Percentiles rank a stretch among this genome's conserved stretches.
These are phyloP conservation scores for Podaxis carcinomalis DNA, from an alignment of 768 basidiomycete genomes.

Conservation along the genomic window DNA sequence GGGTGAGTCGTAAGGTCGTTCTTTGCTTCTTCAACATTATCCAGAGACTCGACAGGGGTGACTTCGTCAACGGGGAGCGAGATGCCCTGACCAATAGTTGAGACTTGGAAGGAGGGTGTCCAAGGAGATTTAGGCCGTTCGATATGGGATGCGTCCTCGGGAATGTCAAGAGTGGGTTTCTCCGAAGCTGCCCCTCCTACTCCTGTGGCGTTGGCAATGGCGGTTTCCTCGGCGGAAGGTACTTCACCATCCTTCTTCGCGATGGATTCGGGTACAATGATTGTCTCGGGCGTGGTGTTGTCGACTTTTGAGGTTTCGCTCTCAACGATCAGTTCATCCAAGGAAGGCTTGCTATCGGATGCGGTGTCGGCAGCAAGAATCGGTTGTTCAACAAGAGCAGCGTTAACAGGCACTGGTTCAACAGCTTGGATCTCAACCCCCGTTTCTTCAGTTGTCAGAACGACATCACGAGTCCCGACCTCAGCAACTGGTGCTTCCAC, in stretches of 20 bases:
- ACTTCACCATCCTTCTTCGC: not conserved
- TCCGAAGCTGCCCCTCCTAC: not conserved
- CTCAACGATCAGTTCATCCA: not conserved
- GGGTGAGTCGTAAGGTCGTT: not conserved
- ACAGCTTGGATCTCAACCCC: not conserved
- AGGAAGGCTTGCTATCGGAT: not conserved
- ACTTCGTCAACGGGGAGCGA: slow-evolving; percentile 18
- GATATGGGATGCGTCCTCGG: slow-evolving; percentile 6
- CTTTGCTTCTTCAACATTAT: slow-evolving; percentile 1
- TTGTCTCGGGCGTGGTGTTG: slow-evolving; percentile 10
- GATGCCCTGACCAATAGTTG: slow-evolving; percentile 29
- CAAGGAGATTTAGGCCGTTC: slow-evolving; percentile 48
- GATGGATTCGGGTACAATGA: slow-evolving; percentile 1
- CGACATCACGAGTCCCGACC: not conserved
- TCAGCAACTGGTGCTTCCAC: not conserved
- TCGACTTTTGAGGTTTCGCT: slow-evolving; percentile 1
- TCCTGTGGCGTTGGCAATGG: not conserved
- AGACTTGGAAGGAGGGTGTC: slow-evolving; percentile 51
- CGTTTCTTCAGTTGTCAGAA: not conserved
- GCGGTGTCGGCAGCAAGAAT: not conserved
- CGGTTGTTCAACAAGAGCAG: not conserved
- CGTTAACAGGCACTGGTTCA: not conserved
- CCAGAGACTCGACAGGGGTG: not conserved
- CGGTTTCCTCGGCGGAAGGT: not conserved
- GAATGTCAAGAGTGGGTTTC: not conserved